A percentile compares a stretch with the other conserved stretches of the same genome.
Conservation (phyloP, 768 basidiomycete species). For the Mycena olivaceomarginata region DNA sequence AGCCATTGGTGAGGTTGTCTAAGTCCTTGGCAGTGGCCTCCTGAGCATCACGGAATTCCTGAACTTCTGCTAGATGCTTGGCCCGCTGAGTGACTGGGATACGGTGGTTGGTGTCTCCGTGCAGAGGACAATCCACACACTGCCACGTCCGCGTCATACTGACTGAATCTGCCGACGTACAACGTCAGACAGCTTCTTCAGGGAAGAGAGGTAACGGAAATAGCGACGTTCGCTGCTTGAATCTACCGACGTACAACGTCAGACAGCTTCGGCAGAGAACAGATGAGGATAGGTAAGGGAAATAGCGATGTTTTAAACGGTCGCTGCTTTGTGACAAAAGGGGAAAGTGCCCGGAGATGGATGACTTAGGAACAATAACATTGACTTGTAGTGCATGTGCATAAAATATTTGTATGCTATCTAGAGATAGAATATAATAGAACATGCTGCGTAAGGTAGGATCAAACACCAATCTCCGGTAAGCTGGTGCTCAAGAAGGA, state of each 20-base stretch:
- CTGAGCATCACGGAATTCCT: slow-evolving; percentile 14
- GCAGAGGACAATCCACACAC: not conserved
- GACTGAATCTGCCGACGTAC: slow-evolving; percentile 13
- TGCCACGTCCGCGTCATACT: slow-evolving; percentile 17
- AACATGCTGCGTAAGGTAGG: slow-evolving; percentile 29
- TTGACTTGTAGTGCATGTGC: slow-evolving; percentile 21
- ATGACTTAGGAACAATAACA: slow-evolving; percentile 23
- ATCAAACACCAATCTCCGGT: slow-evolving; percentile 32
- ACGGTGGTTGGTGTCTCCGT: slow-evolving; percentile 18
- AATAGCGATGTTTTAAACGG: slow-evolving; percentile 15
- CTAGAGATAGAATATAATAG: slow-evolving; percentile 26
- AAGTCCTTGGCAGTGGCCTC: slow-evolving; percentile 10
- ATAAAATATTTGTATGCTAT: not conserved
- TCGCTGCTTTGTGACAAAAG: slow-evolving; percentile 28
- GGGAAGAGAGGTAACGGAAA: too few relatives aligned
- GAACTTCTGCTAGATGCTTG: slow-evolving; percentile 13
- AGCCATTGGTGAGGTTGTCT: slow-evolving; percentile 13
- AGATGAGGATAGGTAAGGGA: not conserved
- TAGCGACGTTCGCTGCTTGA: not conserved
- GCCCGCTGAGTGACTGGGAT: not conserved
- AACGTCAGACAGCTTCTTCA: slow-evolving; percentile 4
- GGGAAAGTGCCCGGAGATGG: slow-evolving; percentile 22
- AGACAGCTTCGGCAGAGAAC: slow-evolving; percentile 15
- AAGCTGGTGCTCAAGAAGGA: slow-evolving; percentile 28
- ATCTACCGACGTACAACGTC: slow-evolving; percentile 18